These are phyloP conservation scores for Botrytis byssoidea DNA, from an alignment of 2,329 filamentous ascomycete species.

Conservation along the genomic window DNA sequence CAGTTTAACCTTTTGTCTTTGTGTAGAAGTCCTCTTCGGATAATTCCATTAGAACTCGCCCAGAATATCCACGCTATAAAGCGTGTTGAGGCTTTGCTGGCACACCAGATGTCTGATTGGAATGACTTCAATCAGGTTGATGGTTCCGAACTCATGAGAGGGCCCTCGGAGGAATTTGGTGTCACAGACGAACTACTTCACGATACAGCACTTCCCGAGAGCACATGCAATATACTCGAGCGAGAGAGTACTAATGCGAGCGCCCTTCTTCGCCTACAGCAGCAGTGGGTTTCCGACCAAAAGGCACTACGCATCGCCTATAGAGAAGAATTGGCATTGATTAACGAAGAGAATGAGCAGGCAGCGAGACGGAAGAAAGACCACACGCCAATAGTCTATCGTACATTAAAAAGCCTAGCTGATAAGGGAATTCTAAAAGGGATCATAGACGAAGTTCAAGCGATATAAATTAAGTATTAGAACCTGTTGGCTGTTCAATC, in stretches of 20 bases:
- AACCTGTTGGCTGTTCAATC: neutral
- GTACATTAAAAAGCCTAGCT: constrained; percentile 67
- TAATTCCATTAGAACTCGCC: constrained; percentile 42
- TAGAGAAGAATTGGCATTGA: constrained; percentile 47
- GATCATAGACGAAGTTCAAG: constrained; percentile 32
- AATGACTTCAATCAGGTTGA: constrained; percentile 36
- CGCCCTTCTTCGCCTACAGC: constrained; percentile 42
- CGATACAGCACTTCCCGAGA: constrained; percentile 11
- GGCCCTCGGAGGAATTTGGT: constrained; percentile 23
- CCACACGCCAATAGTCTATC: constrained; percentile 66
- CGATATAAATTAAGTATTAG: neutral
- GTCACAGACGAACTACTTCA: constrained; percentile 29
- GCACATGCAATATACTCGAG: constrained; percentile 23
- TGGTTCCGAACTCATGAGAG: constrained; percentile 17
- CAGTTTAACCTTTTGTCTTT: constrained; percentile 79
- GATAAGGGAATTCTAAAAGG: constrained; percentile 60
- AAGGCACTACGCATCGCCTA: constrained; percentile 47
- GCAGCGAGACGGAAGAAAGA: constrained; percentile 61
- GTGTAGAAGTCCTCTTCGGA: constrained; percentile 60
- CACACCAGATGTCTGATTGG: constrained; percentile 45
- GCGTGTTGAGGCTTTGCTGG: constrained; percentile 43
- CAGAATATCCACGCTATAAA: constrained; percentile 44
- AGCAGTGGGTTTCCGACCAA: constrained; percentile 45
- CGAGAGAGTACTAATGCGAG: constrained; percentile 23
- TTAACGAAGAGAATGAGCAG: constrained; percentile 51